Evolutionary conservation across 225 moss, liverwort and hornwort species (phyloP), one percentile per base, ranked within the genome.

Genomic region (Ulota crispa): DNA sequence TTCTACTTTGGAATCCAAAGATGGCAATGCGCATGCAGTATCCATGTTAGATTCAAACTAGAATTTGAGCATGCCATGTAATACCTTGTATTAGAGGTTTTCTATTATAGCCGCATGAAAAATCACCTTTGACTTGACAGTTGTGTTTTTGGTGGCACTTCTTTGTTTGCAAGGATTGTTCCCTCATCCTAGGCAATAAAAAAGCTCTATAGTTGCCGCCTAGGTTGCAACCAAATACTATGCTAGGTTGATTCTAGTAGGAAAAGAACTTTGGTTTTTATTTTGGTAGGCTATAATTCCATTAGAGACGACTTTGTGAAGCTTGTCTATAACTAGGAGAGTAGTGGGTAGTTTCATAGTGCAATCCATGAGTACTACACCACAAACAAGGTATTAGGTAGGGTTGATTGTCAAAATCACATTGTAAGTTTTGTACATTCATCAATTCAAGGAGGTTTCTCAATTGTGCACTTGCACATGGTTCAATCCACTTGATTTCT

Each of bases 131-230:
- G 30, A 78, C 41, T 19, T 68, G 13, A 12, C 39, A 6, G 42
- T 20, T 15, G 18, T 66, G 45, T 63, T 31, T 6, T 31, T 57
- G 64, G 27, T 31, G 54, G 67, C 21, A 21, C n/a, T 36, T 45
- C 2, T 10, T 41, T 56, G 42, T 59, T 8, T 41, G 18, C 23
- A 23, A 5, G 56, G 23, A 31, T 57, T 64, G 2, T 50, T 50
- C 50, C 24, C 15, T 75, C 43, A 0, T 83, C 45, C 64, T 2
- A 81, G 76, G 59, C 85, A 72, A 27, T 66, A 77, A 0, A 81
- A 37, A 1, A 85, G 13, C 81, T 31, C 77, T 50, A 72, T 85
- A 81, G 72, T 77, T 41, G 66, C 81, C 78, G 60, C 77, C 72
- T 7, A 0, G 0, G 30, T 30, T 19, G 72, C 85, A 81, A 0